Conservation (phyloP, 352 stramenopile species). For the Plasmopara viticola region DNA sequence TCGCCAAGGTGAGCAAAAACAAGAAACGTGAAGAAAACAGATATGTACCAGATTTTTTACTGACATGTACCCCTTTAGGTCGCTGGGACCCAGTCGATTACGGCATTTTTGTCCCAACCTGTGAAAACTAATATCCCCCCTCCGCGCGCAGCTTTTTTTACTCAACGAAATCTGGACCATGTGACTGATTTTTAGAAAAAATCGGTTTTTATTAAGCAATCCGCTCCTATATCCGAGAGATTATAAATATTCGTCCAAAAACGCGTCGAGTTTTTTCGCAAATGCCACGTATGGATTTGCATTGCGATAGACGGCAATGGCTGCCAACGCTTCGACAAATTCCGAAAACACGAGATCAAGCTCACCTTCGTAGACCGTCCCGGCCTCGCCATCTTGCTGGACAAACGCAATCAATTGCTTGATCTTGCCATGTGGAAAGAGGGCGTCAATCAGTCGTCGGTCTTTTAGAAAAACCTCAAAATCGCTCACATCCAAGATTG, state of each 20-base stretch:
- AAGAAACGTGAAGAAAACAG: no score
- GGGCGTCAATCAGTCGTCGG: slow-evolving; percentile 50
- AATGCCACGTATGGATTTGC: slow-evolving; percentile 73
- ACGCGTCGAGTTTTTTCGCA: slow-evolving; percentile 67
- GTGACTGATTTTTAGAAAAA: slow-evolving; percentile 55
- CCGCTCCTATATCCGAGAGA: no score
- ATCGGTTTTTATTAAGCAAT: background rate
- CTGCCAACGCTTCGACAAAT: slow-evolving; percentile 66
- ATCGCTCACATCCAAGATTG: slow-evolving; percentile 62
- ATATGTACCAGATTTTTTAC: no score
- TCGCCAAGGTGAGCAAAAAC: slow-evolving; percentile 36
- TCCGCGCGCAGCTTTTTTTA: slow-evolving; percentile 46
- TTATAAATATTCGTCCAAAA: slow-evolving; percentile 74
- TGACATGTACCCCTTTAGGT: no score
- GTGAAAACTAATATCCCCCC: slow-evolving; percentile 20
- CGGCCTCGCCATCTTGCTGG: slow-evolving; percentile 64
- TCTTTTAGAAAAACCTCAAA: slow-evolving; percentile 75
- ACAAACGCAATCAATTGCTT: slow-evolving; percentile 77
- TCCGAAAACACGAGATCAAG: slow-evolving; percentile 77
- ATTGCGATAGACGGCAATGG: slow-evolving; percentile 69
- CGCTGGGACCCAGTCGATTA: slow-evolving; percentile 68
- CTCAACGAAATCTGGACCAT: slow-evolving; percentile 45
- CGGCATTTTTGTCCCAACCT: slow-evolving; percentile 55
- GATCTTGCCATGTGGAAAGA: slow-evolving; percentile 65
- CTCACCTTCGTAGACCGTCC: slow-evolving; percentile 46